phyloP scores from a whole-genome alignment of 2,329 filamentous ascomycete species.

The Sarocladium kiliense region DNA sequence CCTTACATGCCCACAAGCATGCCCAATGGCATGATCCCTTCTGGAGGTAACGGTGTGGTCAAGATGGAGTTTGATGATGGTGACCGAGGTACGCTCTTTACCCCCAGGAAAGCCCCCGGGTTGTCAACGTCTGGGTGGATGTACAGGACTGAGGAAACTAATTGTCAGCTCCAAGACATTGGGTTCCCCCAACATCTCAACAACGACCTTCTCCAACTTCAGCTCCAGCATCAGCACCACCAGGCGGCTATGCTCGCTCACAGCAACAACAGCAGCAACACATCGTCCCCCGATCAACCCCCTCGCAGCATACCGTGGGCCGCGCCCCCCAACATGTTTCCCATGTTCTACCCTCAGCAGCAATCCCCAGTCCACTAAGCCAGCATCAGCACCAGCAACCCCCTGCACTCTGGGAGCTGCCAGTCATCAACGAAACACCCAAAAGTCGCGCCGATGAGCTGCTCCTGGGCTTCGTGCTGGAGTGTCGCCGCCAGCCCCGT shows the following conservation, averaged over 20 bases:
- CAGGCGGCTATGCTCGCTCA: conserved; percentile 5
- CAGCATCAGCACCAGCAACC: conserved; percentile 14
- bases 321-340: not conserved
- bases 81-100: conserved; percentile 22
- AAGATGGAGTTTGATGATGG: conserved; percentile 37
- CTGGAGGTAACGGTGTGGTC: conserved; percentile 25
- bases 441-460: conserved; percentile 28
- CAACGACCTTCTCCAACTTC: conserved; percentile 17
- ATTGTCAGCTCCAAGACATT: conserved; percentile 23
- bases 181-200: conserved; percentile 24
- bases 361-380: conserved; percentile 27
- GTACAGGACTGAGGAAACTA: conserved; percentile 15
- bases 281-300: conserved; percentile 8
- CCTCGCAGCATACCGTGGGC: conserved; percentile 7
- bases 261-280: conserved; percentile 7
- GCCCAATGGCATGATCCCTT: conserved; percentile 36
- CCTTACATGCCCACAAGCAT: conserved; percentile 45
- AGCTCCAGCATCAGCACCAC: conserved; percentile 20
- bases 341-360: conserved; percentile 17
- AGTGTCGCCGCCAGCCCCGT: conserved; percentile 27
- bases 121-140: conserved; percentile 7
- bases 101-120: conserved; percentile 1
- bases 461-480: conserved; percentile 28
- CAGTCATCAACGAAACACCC: conserved; percentile 24
- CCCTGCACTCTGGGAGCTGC: conserved; percentile 24